These are phyloP conservation scores for Polysphondylium violaceum DNA, from an alignment of 78 protist genomes.

Conservation along the genomic window DNA sequence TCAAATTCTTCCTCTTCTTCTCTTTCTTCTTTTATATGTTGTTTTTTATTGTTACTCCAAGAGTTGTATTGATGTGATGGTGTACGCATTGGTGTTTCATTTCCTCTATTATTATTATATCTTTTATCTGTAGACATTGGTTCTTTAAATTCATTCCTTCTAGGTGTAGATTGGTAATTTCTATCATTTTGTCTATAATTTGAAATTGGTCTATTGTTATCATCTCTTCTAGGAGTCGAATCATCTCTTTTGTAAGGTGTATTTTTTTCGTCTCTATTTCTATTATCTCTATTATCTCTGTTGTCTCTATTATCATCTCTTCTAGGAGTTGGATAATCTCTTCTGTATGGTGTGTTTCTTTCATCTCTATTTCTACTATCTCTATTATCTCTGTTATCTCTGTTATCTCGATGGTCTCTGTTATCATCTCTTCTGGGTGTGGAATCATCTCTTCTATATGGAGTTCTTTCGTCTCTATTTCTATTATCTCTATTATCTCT, in stretches of 20 bases:
- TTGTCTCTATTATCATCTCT: not conserved
- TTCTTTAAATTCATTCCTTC: no score
- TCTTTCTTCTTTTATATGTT: conserved; percentile 23
- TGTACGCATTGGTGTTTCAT: conserved; percentile 27
- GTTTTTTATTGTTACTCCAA: conserved; percentile 8
- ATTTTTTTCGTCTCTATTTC: conserved; percentile 14
- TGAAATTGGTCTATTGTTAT: not conserved
- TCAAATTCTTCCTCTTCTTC: conserved; percentile 77
- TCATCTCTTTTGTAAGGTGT: conserved; percentile 5
- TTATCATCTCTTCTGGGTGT: not conserved
- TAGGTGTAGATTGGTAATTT: not conserved
- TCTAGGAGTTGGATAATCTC: conserved; percentile 36
- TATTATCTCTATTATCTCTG: conserved; percentile 8
- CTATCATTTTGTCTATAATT: not conserved
- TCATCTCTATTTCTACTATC: conserved; percentile 11
- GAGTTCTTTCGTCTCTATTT: not conserved
- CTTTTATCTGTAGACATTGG: not conserved
- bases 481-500: not conserved
- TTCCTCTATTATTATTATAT: not conserved
- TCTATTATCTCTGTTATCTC: conserved; percentile 9
- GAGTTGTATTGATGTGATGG: conserved; percentile 34
- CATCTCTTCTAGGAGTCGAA: not conserved
- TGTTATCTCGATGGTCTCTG: not conserved
- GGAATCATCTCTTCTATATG: conserved; percentile 17
- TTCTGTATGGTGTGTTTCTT: not conserved